Evolutionary conservation across 208 protist species (phyloP).

Genomic region (Willaertia magna): DNA sequence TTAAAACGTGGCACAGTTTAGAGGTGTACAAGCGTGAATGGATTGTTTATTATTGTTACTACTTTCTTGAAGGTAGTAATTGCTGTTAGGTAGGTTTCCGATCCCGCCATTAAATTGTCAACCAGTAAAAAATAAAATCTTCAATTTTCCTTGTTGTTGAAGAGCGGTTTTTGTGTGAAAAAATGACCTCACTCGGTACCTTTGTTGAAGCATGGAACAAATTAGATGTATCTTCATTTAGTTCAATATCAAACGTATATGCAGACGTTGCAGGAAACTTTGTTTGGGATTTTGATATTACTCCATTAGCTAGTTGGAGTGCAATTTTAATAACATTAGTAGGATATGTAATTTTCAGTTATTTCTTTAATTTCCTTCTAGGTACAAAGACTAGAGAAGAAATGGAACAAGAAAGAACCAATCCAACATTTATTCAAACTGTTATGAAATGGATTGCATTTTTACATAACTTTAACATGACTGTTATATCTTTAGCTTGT

Average conservation of each 20-base stretch:
- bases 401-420: neutral
- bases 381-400: neutral
- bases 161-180: neutral
- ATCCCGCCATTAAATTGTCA: too few relatives aligned
- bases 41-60: neutral
- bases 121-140: too few relatives aligned
- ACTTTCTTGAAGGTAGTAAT: neutral
- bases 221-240: neutral
- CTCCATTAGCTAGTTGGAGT: neutral
- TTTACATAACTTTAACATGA: conserved; percentile 4
- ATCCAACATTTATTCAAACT: neutral
- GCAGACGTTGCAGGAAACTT: neutral
- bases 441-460: neutral
- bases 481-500: neutral
- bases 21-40: neutral
- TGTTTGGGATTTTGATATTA: neutral
- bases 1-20: neutral
- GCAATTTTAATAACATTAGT: neutral
- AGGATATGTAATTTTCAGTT: neutral
- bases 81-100: too few relatives aligned
- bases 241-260: neutral
- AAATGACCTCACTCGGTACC: neutral
- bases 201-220: neutral
- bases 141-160: too few relatives aligned
- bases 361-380: neutral